A percentile compares a stretch with the other conserved stretches of the same genome.
phyloP scores from a whole-genome alignment of 192 early-diverging fungal species.

The Phlyctochytrium planicorne region DNA sequence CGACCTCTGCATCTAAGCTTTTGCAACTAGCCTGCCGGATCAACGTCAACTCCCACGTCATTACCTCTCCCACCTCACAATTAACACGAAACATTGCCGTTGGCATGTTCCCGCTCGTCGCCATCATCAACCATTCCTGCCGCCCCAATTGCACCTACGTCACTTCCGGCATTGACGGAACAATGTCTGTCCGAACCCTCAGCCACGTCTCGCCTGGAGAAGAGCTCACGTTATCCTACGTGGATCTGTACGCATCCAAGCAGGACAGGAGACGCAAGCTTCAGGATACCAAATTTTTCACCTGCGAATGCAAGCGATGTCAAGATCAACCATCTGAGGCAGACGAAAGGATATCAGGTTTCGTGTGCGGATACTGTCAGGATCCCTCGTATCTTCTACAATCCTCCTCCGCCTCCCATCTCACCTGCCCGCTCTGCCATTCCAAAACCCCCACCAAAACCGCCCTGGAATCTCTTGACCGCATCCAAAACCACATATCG shows the following conservation, averaged over 20 bases:
- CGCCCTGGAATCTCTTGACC: neutral
- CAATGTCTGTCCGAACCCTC: conserved; percentile 61
- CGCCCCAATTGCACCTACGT: conserved; percentile 70
- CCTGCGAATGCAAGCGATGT: conserved; percentile 76
- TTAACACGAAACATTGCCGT: conserved; percentile 43
- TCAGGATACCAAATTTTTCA: conserved; percentile 66
- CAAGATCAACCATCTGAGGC: too few relatives aligned
- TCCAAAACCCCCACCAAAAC: neutral
- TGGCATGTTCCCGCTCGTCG: conserved; percentile 69
- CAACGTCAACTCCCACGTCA: conserved; percentile 63
- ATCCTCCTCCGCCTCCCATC: neutral
- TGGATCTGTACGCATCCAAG: conserved; percentile 67
- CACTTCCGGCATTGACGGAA: conserved; percentile 42
- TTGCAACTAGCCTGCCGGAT: conserved; percentile 60
- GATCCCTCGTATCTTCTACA: conserved; percentile 41
- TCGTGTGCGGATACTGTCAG: conserved; percentile 43
- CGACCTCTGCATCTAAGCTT: conserved; percentile 29
- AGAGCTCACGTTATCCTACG: conserved; percentile 66
- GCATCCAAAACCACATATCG: neutral
- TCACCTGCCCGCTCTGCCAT: conserved; percentile 25
- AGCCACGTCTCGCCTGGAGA: conserved; percentile 51
- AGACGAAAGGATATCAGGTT: neutral
- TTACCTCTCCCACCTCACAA: conserved; percentile 42
- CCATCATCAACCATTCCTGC: conserved; percentile 74
- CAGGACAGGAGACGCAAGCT: conserved; percentile 72